Evolutionary conservation across 2,329 filamentous ascomycete genomes (phyloP).

Genomic region (Exophiala spinifera): DNA sequence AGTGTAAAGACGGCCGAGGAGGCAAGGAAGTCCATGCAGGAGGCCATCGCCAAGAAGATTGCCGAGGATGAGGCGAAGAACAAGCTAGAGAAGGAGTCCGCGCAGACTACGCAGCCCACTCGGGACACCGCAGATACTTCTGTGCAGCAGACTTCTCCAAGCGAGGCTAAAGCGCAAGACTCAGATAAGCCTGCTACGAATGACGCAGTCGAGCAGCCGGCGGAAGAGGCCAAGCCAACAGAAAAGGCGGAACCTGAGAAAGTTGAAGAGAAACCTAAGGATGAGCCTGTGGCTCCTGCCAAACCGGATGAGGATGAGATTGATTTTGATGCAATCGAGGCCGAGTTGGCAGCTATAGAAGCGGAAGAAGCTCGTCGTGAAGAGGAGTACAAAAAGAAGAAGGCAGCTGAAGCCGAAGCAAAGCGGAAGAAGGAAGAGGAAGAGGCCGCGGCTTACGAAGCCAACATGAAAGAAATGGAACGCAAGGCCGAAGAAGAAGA

Average conservation of each 20-base stretch:
- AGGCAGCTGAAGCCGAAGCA: conserved; percentile 68
- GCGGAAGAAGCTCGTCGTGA: conserved; percentile 46
- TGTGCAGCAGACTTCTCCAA: conserved; percentile 27
- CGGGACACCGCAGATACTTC: conserved; percentile 30
- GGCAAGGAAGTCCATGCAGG: conserved; percentile 72
- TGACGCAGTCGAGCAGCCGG: conserved; percentile 46
- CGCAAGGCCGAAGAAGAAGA: conserved; percentile 48
- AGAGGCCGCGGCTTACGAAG: conserved; percentile 43
- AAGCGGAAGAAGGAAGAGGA: conserved; percentile 46
- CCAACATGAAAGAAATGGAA: conserved; percentile 49
- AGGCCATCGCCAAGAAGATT: conserved; percentile 50
- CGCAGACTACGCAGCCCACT: conserved; percentile 35
- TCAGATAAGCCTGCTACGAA: conserved; percentile 35
- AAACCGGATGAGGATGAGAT: conserved; percentile 40
- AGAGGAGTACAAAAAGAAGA: conserved; percentile 62
- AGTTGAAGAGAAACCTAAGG: conserved; percentile 15
- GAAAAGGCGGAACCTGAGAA: conserved; percentile 38
- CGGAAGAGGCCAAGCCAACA: conserved; percentile 44
- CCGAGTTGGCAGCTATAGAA: conserved; percentile 46
- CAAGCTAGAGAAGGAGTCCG: conserved; percentile 44
- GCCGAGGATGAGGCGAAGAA: conserved; percentile 49
- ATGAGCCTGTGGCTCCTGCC: conserved; percentile 25
- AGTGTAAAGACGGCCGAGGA: conserved; percentile 73
- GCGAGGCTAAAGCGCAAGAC: conserved; percentile 28
- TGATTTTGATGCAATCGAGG: conserved; percentile 47